Base-by-base conservation (phyloP, 176 grass and related monocot species). In the Cenchrus americanus region DNA sequence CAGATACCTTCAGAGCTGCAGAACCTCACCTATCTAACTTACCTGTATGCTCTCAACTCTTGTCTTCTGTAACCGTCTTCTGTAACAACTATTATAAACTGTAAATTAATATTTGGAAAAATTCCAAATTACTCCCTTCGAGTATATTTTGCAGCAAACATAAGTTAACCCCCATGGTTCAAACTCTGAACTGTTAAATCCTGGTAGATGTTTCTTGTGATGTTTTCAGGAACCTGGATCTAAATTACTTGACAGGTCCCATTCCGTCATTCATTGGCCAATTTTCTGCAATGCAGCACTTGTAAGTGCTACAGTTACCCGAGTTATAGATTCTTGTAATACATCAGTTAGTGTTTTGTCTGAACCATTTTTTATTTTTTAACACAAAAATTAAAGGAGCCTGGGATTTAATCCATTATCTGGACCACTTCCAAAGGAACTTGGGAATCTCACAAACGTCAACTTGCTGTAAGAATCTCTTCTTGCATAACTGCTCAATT, bases 241-340 rank as follows among this genome's bases (percentile, higher is more conserved):
- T 76, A 66, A 94, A 91, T 71, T 91, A 85, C 37, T 76, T 94
- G 82, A 87, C 77, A 4, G 92, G 87, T 65, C 58, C 86, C 5
- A 22, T 94, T 43, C 92, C 92, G 8, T 82, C 92, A 83, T 94
- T 94, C 62, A 73, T 94, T 5, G 89, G 89, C 18, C 79, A 94
- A 59, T 61, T 94, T 46, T 87, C 89, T 82, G 32, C 40, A 18
- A 76, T 94, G 92, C 77, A 85, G 65, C 85, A 89, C 81, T 22
- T 91, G 89, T 94, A 75, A 41, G 81, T 65, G 46, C n/a, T 54
- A 18, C 3, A 66, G 49, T 81, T 26, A 13, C 43, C 9, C 7
- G 40, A 27, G 22, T 73, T 43, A 7, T 65, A 17, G 2, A 30
- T 68, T 77, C 13, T 6, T 14, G 3, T 65, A 1, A 40, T 6